These are phyloP conservation scores for Colletotrichum sidae DNA, from an alignment of 2,329 filamentous ascomycete genomes.

Conservation along the genomic window DNA sequence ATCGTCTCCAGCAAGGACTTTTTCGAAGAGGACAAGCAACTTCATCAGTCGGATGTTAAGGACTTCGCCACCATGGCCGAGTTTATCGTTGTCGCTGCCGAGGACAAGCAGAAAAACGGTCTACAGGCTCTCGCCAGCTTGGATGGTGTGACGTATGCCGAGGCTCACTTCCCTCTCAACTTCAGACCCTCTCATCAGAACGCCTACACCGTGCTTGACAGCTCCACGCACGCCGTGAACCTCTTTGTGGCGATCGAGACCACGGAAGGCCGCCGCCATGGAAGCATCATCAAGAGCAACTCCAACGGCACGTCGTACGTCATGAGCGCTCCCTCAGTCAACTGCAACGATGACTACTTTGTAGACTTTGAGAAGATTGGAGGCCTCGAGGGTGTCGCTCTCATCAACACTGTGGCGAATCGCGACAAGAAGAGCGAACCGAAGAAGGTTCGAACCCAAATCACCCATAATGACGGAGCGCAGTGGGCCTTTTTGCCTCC, in stretches of 20 bases:
- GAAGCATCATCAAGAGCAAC: conserved; percentile 96
- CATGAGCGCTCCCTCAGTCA: conserved; percentile 83
- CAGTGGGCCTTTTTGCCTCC: conserved; percentile 84
- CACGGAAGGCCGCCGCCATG: conserved; percentile 74
- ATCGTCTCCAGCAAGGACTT: conserved; percentile 84
- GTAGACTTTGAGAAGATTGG: conserved; percentile 98
- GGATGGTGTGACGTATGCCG: conserved; percentile 84
- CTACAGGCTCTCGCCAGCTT: conserved; percentile 85
- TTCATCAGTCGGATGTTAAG: conserved; percentile 77
- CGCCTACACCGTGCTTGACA: conserved; percentile 93
- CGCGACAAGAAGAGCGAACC: conserved; percentile 70
- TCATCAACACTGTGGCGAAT: conserved; percentile 90
- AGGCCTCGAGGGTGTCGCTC: conserved; percentile 87
- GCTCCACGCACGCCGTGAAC: conserved; percentile 93
- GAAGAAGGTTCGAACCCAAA: conserved; percentile 89
- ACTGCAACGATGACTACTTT: conserved; percentile 80
- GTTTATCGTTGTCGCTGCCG: conserved; percentile 89
- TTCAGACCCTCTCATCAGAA: conserved; percentile 82
- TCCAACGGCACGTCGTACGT: conserved; percentile 98
- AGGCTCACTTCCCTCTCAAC: conserved; percentile 87
- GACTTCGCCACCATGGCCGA: conserved; percentile 96
- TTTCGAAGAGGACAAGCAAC: conserved; percentile 73
- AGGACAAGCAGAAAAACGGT: conserved; percentile 74
- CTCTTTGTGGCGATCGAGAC: conserved; percentile 88
- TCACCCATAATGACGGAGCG: conserved; percentile 95